These are phyloP conservation scores for Botrytis elliptica DNA, from an alignment of 2,329 filamentous ascomycete species.

Conservation along the genomic window DNA sequence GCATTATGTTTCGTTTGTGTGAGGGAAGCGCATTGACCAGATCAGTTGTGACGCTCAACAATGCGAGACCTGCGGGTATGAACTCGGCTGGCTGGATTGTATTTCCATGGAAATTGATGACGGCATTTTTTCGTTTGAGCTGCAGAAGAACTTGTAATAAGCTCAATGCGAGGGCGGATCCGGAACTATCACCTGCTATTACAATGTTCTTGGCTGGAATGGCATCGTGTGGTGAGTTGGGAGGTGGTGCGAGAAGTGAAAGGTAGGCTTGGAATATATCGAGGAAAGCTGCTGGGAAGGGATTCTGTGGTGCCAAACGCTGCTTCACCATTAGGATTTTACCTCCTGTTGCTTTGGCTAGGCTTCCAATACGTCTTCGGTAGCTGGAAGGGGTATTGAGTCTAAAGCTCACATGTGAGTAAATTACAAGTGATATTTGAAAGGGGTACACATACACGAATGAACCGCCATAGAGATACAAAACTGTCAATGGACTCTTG, in stretches of 20 bases:
- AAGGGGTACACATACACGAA: neutral
- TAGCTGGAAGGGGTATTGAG: neutral
- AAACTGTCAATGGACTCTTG: neutral
- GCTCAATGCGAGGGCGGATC: neutral
- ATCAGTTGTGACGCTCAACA: neutral
- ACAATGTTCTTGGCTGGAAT: neutral
- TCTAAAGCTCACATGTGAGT: neutral
- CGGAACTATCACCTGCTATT: conserved; percentile 5
- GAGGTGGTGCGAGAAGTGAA: neutral
- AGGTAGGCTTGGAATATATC: conserved; percentile 5
- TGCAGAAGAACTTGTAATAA: neutral
- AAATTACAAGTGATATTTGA: neutral
- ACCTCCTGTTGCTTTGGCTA: neutral
- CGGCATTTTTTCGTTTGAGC: neutral
- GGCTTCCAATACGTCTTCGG: neutral
- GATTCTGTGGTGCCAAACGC: conserved; percentile 3
- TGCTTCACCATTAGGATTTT: neutral
- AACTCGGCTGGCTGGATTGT: neutral
- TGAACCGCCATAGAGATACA: neutral
- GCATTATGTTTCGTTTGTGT: neutral
- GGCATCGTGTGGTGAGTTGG: neutral
- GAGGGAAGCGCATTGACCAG: neutral
- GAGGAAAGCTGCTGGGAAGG: conserved; percentile 12
- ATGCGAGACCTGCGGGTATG: conserved; percentile 4
- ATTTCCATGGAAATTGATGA: neutral